These are phyloP conservation scores for Populus simonii DNA, from an alignment of 345 rosid genomes.

Conservation along the genomic window DNA sequence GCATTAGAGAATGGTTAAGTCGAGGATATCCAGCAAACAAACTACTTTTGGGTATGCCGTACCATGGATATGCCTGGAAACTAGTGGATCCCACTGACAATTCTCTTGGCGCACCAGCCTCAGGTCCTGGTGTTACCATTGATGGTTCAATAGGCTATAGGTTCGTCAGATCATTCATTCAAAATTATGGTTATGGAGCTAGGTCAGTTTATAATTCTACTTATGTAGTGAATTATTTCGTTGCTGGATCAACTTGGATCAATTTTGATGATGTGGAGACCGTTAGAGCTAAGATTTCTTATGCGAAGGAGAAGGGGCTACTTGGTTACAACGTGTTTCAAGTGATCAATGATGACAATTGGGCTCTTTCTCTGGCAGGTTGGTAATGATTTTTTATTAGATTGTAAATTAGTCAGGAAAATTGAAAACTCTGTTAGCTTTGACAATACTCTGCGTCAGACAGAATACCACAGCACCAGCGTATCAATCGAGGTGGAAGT, in stretches of 20 bases:
- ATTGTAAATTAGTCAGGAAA: too few relatives aligned
- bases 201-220: slow-evolving; percentile 29
- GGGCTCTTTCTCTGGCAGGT: slow-evolving; percentile 45
- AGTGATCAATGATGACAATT: slow-evolving; percentile 31
- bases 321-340: slow-evolving; percentile 38
- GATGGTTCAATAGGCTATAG: slow-evolving; percentile 31
- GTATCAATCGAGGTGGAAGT: too few relatives aligned
- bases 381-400: background rate
- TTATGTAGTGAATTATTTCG: slow-evolving; percentile 29
- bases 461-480: too few relatives aligned
- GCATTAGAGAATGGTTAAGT: slow-evolving; percentile 27
- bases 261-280: slow-evolving; percentile 42
- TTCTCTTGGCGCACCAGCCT: slow-evolving; percentile 8
- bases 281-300: slow-evolving; percentile 33
- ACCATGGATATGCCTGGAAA: slow-evolving; percentile 33
- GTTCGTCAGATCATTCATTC: slow-evolving; percentile 11
- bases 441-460: too few relatives aligned
- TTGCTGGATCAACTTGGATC: slow-evolving; percentile 30
- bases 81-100: slow-evolving; percentile 16
- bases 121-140: background rate
- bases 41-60: slow-evolving; percentile 34
- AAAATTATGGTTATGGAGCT: slow-evolving; percentile 23
- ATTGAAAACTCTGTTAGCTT: too few relatives aligned
- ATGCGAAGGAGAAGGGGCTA: slow-evolving; percentile 35
- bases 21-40: slow-evolving; percentile 24